Base-by-base conservation (phyloP, 2,329 filamentous ascomycete species). In the Monilinia polystroma region DNA sequence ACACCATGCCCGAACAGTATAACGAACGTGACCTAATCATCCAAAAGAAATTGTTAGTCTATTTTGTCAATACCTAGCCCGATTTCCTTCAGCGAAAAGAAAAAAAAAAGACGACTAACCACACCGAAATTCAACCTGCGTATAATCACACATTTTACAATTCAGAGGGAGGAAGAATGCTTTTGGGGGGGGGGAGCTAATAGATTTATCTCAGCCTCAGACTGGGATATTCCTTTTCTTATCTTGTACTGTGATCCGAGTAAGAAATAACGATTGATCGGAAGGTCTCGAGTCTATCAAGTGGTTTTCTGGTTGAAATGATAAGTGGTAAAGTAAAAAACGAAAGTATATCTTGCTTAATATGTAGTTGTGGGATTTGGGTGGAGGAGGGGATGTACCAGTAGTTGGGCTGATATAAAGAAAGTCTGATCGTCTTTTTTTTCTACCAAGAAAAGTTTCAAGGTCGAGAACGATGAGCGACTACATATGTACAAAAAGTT, bases 1-100 rank as follows among this genome's bases (percentile, higher is more conserved):
- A 78, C 84, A 86, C 84, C 84, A 86, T 23, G 82, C 82, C 70
- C 82, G 79, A 56, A 86, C 84, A 11, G 81, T 82, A 71, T 81
- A 85, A 45, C 84, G 80, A 67, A 83, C 76, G 75, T 87, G 84
- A 60, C 79, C 80, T 66, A 55, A 41, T 23, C 26, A 62, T 29
- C 32, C n/a, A 23, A 38, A 2, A 49, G 29, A 49, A 60, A 53
- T 38, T 18, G 38, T 64, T 45, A 64, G 62, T 64, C 20, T 56
- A 55, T 7, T 47, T 43, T 35, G 35, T 38, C 51, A 26, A 51
- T 26, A 59, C 29, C 16, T 47, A 65, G 53, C 32, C 7, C 14
- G 32, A 45, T n/a, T 23, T 58, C 41, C 43, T 38, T 20, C 18
- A 6, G 18, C 14, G 26, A 29, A 65, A 65, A 20, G 14, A 12